phyloP scores from a whole-genome alignment of 2,329 filamentous ascomycete species.

The Exophiala sp. region DNA sequence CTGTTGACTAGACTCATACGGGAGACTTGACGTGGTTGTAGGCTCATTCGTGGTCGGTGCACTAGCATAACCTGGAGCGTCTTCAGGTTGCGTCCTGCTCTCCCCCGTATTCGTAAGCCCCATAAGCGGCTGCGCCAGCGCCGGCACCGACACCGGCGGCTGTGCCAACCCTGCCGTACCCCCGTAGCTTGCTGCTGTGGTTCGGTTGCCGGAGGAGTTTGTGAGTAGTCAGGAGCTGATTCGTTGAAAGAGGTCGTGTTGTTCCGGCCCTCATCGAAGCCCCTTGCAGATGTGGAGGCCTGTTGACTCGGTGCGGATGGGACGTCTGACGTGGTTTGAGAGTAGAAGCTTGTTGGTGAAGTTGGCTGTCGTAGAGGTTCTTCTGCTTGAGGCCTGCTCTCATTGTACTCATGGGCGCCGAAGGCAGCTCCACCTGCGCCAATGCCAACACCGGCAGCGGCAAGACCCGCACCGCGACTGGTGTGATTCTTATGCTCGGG shows the following conservation, averaged over 20 bases:
- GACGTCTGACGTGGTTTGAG: background rate
- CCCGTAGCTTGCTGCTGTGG: background rate
- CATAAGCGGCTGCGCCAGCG: background rate
- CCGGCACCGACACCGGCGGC: background rate
- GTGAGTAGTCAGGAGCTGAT: background rate
- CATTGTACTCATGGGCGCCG: constrained; percentile 12
- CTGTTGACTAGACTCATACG: background rate
- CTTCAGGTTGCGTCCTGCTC: background rate
- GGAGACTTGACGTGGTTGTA: background rate
- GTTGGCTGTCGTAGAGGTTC: background rate
- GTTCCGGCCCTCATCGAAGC: background rate
- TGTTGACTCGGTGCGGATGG: background rate
- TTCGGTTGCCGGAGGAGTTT: background rate
- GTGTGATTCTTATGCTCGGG: constrained; percentile 7
- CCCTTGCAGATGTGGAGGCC: background rate
- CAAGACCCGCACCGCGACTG: constrained; percentile 15
- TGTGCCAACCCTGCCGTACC: background rate
- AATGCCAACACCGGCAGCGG: constrained; percentile 13
- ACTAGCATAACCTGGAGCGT: background rate
- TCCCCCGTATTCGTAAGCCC: background rate
- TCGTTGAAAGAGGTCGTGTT: background rate
- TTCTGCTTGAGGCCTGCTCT: constrained; percentile 1
- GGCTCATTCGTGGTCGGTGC: background rate
- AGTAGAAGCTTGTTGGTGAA: background rate
- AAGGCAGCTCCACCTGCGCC: constrained; percentile 14